Conservation (phyloP, 2,329 filamentous ascomycete species). For the Beauveria medogensis region DNA sequence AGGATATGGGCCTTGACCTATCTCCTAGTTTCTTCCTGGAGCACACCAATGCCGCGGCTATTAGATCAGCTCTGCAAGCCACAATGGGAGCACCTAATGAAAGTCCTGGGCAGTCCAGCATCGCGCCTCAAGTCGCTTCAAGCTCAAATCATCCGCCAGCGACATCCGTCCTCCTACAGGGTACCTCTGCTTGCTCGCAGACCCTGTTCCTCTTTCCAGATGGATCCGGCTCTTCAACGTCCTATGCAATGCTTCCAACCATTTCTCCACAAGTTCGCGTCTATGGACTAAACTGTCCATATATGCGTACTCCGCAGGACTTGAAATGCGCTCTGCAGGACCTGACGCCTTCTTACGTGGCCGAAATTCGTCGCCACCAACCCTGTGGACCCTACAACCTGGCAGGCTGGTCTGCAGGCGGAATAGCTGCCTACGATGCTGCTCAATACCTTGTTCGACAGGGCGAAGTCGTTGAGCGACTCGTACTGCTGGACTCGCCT, state of each 20-base stretch:
- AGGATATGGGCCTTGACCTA: background rate
- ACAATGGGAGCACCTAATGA: background rate
- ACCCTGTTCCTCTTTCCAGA: slow-evolving; percentile 21
- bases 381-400: background rate
- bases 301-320: slow-evolving; percentile 38
- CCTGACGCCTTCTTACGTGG: background rate
- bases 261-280: slow-evolving; percentile 12
- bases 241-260: background rate
- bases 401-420: too few relatives aligned
- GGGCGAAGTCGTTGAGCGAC: too few relatives aligned
- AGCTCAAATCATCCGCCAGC: slow-evolving; percentile 10
- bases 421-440: too few relatives aligned
- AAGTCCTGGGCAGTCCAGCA: background rate
- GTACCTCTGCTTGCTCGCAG: background rate
- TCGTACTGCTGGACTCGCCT: too few relatives aligned
- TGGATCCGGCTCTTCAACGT: slow-evolving; percentile 22
- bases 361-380: background rate
- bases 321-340: slow-evolving; percentile 13
- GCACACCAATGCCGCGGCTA: background rate
- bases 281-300: slow-evolving; percentile 35
- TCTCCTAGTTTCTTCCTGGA: background rate
- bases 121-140: background rate
- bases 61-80: background rate
- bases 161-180: slow-evolving; percentile 18
- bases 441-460: too few relatives aligned